phyloP scores from a whole-genome alignment of 768 basidiomycete species.

The Naganishia friedmannii region DNA sequence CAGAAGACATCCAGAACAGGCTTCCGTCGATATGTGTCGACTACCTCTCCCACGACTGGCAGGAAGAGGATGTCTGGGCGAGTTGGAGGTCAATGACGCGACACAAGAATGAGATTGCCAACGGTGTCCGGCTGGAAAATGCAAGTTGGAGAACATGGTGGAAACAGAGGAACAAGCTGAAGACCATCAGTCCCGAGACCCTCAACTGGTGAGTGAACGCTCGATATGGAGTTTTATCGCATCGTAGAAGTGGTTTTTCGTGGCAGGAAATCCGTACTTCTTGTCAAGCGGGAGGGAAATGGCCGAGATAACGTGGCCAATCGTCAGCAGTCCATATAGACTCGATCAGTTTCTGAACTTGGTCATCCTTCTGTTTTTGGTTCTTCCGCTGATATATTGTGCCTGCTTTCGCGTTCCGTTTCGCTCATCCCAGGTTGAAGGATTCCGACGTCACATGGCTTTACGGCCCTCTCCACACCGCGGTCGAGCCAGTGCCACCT shows the following conservation, averaged over 20 bases:
- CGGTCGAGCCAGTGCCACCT: constrained; percentile 75
- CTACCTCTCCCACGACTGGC: constrained; percentile 96
- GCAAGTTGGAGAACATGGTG: constrained; percentile 99
- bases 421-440: constrained; percentile 72
- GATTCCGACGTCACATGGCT: constrained; percentile 99
- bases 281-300: too few species aligned
- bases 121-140: constrained; percentile 91
- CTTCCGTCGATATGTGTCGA: constrained; percentile 89
- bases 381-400: neutral
- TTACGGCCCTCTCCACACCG: constrained; percentile 92
- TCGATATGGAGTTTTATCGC: neutral
- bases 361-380: neutral
- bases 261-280: too few species aligned
- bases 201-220: constrained; percentile 80
- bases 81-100: constrained; percentile 98
- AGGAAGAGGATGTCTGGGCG: constrained; percentile 96
- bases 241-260: neutral
- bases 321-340: too few species aligned
- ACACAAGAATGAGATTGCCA: constrained; percentile 96
- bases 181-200: constrained; percentile 92
- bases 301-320: too few species aligned
- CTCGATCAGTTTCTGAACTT: too few species aligned
- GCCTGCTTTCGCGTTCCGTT: neutral
- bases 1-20: constrained; percentile 64
- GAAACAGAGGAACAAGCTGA: constrained; percentile 95